Conservation (phyloP, 108 stramenopile genomes). For the Cyclostephanos tholiformis region DNA sequence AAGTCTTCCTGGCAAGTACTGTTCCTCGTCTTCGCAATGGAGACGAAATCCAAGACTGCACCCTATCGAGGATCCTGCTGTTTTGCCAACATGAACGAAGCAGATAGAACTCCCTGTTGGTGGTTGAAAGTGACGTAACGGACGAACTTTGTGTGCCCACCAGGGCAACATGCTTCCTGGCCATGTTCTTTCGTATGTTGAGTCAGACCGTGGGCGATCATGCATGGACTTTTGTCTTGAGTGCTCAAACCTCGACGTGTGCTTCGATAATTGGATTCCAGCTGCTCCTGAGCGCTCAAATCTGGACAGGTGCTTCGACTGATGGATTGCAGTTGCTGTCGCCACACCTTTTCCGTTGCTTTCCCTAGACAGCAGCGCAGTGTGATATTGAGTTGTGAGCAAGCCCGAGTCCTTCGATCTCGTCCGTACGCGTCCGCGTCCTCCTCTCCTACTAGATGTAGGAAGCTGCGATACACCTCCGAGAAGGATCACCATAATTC, state of each 20-base stretch:
- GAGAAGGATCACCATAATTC: not conserved
- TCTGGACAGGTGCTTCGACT: no score
- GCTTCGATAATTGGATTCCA: not conserved
- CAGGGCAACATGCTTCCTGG: not conserved
- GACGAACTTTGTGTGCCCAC: not conserved
- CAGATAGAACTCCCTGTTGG: not conserved
- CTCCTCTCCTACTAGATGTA: not conserved
- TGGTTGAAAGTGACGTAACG: not conserved
- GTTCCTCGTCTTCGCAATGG: not conserved
- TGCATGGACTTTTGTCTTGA: not conserved
- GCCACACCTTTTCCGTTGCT: no score
- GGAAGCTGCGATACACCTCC: not conserved
- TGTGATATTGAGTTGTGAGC: no score
- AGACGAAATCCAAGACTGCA: not conserved
- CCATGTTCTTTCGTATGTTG: not conserved
- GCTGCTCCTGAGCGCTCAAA: no score
- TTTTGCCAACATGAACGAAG: slow-evolving; percentile 2
- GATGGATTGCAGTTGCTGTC: not conserved
- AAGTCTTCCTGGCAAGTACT: slow-evolving; percentile 8
- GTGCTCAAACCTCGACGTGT: not conserved
- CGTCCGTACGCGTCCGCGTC: not conserved
- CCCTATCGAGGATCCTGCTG: not conserved
- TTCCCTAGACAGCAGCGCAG: no score
- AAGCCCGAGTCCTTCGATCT: not conserved
- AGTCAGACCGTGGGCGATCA: not conserved